Base-by-base conservation (phyloP, 2,329 filamentous ascomycete species). In the Pezicula carpinea region DNA sequence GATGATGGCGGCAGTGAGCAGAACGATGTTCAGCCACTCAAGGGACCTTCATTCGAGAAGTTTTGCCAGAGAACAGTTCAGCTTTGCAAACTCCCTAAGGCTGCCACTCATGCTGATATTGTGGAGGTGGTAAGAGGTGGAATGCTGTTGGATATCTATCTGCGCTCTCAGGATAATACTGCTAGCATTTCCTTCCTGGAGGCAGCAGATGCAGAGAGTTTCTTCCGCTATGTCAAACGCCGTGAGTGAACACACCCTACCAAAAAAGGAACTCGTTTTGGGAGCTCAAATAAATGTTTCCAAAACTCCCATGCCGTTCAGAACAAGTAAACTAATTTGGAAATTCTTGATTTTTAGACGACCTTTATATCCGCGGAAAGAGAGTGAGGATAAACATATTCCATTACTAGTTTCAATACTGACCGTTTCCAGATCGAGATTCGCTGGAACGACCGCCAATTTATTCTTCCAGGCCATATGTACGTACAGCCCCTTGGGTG, bases 121-220 rank as follows among this genome's bases (percentile, higher is more conserved):
- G 74, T 77, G 3, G 72, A 74, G 18, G 74, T 75, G 10, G 68
- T 93, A 43, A 80, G 83, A 48, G 88, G 89, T 19, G 89, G 88
- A 1, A 72, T 78, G 53, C 57, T 95, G 10, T 64, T 91, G 10
- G 85, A 89, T 53, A 69, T 92, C 34, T 84, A 77, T 55, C 56
- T 90, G 40, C 78, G 80, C 26, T 60, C 57, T 7, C 66, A 76
- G 35, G 82, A 89, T 43, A 76, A 76, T 26, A 70, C 69, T 38
- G 85, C 80, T 4, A 77, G 74, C 35, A 72, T 93, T 2, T 87
- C 88, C 0, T 93, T 93, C 60, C 70, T 88, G 6, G 73, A 82
- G 43, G 77, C 77, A 29, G 69, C 73, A 17, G 76, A 81, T 48
- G 84, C 84, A n/a, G 66, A 69, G 22, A 74, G 77, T 0, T 93